phyloP scores from a whole-genome alignment of 139 green algal genomes.

The Protoeuglena noctilucae region DNA sequence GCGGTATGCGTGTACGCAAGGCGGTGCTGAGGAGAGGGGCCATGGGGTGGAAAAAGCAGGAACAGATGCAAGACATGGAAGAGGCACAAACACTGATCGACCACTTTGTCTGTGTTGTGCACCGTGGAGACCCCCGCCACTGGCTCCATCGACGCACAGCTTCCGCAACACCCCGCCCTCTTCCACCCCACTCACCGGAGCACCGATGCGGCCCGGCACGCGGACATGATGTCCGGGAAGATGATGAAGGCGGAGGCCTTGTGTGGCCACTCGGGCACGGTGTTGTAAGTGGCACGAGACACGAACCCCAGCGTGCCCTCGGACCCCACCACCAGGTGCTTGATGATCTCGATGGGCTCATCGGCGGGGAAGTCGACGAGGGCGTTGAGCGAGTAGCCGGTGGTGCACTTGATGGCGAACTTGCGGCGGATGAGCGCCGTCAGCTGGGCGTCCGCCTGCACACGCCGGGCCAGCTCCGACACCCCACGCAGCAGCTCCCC shows the following conservation, averaged over 20 bases:
- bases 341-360: constrained; percentile 92
- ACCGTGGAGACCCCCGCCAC: too few species aligned
- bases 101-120: too few species aligned
- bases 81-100: too few species aligned
- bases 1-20: too few species aligned
- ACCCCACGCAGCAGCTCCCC: constrained; percentile 6
- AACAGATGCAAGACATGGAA: too few species aligned
- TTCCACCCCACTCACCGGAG: too few species aligned
- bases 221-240: constrained; percentile 71
- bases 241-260: constrained; percentile 73
- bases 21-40: too few species aligned
- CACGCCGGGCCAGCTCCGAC: neutral
- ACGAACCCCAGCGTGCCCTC: constrained; percentile 93
- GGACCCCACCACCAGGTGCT: constrained; percentile 78
- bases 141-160: too few species aligned
- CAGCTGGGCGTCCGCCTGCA: constrained; percentile 66
- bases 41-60: too few species aligned
- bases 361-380: constrained; percentile 80
- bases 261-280: constrained; percentile 65
- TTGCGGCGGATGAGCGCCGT: constrained; percentile 80
- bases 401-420: constrained; percentile 99
- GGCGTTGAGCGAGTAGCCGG: constrained; percentile 78
- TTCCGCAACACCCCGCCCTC: too few species aligned
- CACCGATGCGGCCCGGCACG: constrained; percentile 31
- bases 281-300: constrained; percentile 75